Evolutionary conservation across 306 rosid genomes (phyloP), one percentile per base, ranked within the genome.

Genomic region (Vigna reflexopilosa): DNA sequence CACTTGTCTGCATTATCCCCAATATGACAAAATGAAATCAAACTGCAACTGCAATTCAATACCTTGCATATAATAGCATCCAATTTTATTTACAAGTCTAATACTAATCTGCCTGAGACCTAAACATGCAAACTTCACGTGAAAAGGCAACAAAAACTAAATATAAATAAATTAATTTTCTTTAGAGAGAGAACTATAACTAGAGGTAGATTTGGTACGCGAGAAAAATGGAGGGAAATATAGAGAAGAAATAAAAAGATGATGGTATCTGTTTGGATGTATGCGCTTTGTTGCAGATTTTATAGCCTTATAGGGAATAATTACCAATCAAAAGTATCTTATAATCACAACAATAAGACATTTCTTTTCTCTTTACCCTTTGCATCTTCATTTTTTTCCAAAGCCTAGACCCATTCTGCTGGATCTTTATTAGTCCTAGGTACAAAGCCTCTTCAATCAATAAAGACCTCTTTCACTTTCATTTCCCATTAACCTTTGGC

Each of bases 1-100:
- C 17, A 26, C 28, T 58, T 26, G 42, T 59, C 66, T 16, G 7
- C 7, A 28, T 28, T 59, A 2, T 28, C 11, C 40, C 4, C 22
- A 61, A 32, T 2, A 7, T 32, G 16, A 7, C 1, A 9, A 2
- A 58, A 26, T 4, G 47, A 9, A 42, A 42, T 45, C 15, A 54
- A 54, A 14, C 45, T 0, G 7, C 7, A 6, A 6, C 10, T 11
- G 1, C 44, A 61, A 14, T 61, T 14, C 7, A 28, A 61, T 5
- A 61, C 67, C 10, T 30, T 30, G 68, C 38, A 50, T 32, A 22
- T 8, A 56, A 69, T 34, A 71, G 57, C 51, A 71, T 85, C 72
- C 20, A 56, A 40, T 45, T 54, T 32, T 62, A 30, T 50, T 51
- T 32, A 51, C 6, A 72, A 64, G 67, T 52, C 42, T 54, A 67